Evolutionary conservation across 2,329 filamentous ascomycete species (phyloP).

Genomic region (Xylariaceae sp.): DNA sequence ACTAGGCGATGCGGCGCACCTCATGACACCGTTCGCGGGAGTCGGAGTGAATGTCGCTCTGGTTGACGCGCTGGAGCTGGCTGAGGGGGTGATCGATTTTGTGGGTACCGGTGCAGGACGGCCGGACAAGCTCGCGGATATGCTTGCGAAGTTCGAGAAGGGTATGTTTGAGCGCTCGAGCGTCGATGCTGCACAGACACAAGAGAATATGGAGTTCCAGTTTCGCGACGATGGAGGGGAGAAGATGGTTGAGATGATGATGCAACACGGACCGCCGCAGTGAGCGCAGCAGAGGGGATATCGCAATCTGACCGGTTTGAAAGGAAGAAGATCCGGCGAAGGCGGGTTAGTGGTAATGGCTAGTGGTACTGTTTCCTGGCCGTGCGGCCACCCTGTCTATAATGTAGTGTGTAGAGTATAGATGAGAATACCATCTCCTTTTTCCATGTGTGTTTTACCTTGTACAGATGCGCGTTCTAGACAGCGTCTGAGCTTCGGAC

Average conservation of each 20-base stretch:
- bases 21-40: slow-evolving; percentile 46
- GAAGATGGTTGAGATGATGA: slow-evolving; percentile 16
- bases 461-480: too few relatives aligned
- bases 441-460: too few relatives aligned
- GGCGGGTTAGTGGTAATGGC: too few relatives aligned
- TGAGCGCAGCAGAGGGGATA: too few relatives aligned
- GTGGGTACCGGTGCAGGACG: slow-evolving; percentile 9
- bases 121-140: slow-evolving; percentile 12
- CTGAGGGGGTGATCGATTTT: slow-evolving; percentile 16
- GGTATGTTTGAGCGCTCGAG: slow-evolving; percentile 22
- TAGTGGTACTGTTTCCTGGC: too few relatives aligned
- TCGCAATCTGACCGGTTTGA: too few relatives aligned
- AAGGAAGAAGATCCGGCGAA: too few relatives aligned
- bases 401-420: too few relatives aligned
- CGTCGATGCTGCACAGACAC: slow-evolving; percentile 17
- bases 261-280: too few relatives aligned
- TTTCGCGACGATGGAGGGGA: slow-evolving; percentile 16
- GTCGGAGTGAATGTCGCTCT: slow-evolving; percentile 48
- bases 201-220: slow-evolving; percentile 15
- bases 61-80: slow-evolving; percentile 42
- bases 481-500: too few relatives aligned
- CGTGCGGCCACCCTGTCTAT: too few relatives aligned
- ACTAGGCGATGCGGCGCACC: slow-evolving; percentile 49
- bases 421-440: too few relatives aligned
- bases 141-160: slow-evolving; percentile 21